Conservation (phyloP, 352 stramenopile genomes). For the Globisporangium viniferum region DNA sequence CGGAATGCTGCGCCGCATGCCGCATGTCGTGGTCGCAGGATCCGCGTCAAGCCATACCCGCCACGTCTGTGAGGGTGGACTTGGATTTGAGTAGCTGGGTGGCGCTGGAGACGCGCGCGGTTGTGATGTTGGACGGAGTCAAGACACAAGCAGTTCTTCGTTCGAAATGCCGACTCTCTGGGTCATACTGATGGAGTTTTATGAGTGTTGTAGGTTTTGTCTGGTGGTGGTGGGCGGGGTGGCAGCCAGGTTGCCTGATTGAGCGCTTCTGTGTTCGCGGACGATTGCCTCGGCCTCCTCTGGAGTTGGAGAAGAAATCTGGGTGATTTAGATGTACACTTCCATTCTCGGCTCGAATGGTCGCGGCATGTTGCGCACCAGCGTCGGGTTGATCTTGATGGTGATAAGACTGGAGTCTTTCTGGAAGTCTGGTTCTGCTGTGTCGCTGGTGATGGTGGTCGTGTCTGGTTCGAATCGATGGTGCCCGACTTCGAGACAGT, state of each 20-base stretch:
- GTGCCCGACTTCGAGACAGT: conserved; percentile 28
- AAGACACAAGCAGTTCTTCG: not conserved
- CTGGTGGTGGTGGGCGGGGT: not conserved
- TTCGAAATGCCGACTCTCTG: conserved; percentile 4
- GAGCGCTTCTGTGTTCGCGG: conserved; percentile 6
- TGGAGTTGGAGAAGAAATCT: not conserved
- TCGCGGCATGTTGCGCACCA: conserved; percentile 42
- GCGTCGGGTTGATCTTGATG: conserved; percentile 36
- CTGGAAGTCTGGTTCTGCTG: not conserved
- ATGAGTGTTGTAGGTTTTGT: not conserved
- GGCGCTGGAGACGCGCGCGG: not conserved
- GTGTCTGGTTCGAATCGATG: conserved; percentile 16
- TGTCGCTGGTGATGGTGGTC: conserved; percentile 3
- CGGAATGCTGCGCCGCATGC: not conserved
- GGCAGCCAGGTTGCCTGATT: not conserved
- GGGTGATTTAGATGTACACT: conserved; percentile 8
- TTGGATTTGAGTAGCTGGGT: not conserved
- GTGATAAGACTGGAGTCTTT: conserved; percentile 22
- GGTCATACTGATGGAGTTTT: not conserved
- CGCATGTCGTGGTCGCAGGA: not conserved
- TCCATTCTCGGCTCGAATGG: conserved; percentile 37
- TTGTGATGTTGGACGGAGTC: not conserved
- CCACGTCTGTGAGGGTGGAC: not conserved
- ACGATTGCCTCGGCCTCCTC: not conserved
- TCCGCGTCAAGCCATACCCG: not conserved